phyloP scores from a whole-genome alignment of 306 rosid species.

The Trifolium pratense region DNA sequence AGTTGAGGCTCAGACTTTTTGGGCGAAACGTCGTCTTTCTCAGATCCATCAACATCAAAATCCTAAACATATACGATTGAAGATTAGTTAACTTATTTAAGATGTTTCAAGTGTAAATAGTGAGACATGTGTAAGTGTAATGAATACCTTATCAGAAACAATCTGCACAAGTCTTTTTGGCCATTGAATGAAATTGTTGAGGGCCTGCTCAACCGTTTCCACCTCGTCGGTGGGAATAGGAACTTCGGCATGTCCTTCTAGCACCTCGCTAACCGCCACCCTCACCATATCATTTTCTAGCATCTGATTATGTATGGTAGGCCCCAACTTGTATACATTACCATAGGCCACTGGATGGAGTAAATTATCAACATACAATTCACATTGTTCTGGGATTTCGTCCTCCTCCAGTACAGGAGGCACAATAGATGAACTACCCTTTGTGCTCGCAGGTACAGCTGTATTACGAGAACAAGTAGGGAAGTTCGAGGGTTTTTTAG shows the following conservation, averaged over 20 bases:
- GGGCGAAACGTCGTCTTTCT: background rate
- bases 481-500: background rate
- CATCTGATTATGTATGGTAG: constrained; percentile 7
- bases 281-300: constrained; percentile 10
- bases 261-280: background rate
- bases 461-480: background rate
- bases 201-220: constrained; percentile 16
- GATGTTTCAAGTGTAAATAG: constrained; percentile 1
- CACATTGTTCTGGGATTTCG: constrained; percentile 15
- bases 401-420: background rate
- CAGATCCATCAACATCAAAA: constrained; percentile 1
- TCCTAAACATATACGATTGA: background rate
- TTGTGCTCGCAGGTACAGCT: background rate
- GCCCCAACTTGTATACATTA: constrained; percentile 1
- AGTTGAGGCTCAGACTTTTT: background rate
- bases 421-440: background rate
- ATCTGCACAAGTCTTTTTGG: background rate
- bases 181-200: constrained; percentile 18
- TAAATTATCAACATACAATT: constrained; percentile 4
- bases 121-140: background rate
- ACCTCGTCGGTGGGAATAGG: constrained; percentile 21
- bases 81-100: background rate
- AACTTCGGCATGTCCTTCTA: constrained; percentile 1
- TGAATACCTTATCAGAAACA: constrained; percentile 8
- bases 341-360: constrained; percentile 14